A percentile compares a stretch with the other conserved stretches of the same genome.
These are phyloP conservation scores for Brasenia schreberi DNA, from an alignment of 164 flowering plant species.

Conservation along the genomic window DNA sequence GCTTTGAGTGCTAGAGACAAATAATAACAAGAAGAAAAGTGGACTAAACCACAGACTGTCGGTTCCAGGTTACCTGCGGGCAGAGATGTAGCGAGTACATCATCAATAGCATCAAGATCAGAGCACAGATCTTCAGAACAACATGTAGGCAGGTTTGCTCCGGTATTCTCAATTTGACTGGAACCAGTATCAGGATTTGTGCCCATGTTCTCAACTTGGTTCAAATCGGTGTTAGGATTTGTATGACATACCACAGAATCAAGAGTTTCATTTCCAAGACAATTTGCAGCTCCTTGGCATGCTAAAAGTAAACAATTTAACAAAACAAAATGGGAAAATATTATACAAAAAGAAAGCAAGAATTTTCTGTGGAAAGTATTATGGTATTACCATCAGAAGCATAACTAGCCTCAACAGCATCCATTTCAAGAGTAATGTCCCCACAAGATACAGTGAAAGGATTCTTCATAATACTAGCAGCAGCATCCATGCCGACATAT, in stretches of 20 bases:
- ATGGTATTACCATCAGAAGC: not conserved
- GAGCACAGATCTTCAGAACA: not conserved
- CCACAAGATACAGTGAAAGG: not conserved
- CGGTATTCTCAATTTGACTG: not conserved
- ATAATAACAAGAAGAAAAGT: not conserved
- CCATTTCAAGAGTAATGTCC: not conserved
- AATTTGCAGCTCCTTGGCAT: not conserved
- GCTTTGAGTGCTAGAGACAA: not conserved
- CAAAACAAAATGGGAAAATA: not conserved
- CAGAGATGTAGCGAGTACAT: not conserved
- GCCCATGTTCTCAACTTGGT: not conserved
- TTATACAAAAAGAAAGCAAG: not conserved
- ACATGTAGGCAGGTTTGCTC: not conserved
- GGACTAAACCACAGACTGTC: not conserved
- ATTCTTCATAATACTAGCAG: not conserved
- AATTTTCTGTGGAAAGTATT: not conserved
- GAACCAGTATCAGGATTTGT: not conserved
- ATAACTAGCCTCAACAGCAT: not conserved
- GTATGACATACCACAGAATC: not conserved
- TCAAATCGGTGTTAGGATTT: not conserved
- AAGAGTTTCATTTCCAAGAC: not conserved
- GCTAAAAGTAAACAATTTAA: not conserved
- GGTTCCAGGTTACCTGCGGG: not conserved
- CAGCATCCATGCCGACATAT: not conserved
- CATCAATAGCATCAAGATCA: not conserved